Evolutionary conservation across 2,329 filamentous ascomycete genomes (phyloP).

Genomic region (Pseudogymnoascus destructans): DNA sequence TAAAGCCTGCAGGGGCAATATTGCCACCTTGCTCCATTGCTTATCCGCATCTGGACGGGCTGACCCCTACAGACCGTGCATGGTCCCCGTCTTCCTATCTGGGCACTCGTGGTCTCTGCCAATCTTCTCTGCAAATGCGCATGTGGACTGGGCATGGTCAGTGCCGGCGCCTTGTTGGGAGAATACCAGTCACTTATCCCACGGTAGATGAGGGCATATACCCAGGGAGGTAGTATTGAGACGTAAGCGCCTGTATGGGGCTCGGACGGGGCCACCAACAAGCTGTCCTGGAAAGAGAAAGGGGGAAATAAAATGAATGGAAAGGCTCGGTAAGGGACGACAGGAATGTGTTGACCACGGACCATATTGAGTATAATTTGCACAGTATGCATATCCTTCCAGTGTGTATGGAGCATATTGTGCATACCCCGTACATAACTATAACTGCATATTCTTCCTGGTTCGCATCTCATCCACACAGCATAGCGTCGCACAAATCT

Average conservation of each 20-base stretch:
- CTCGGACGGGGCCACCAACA: background rate
- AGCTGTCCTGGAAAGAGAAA: background rate
- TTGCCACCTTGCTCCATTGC: background rate
- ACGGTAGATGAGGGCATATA: background rate
- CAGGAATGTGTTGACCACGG: too few relatives aligned
- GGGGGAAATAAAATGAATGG: background rate
- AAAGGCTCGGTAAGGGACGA: background rate
- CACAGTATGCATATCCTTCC: background rate
- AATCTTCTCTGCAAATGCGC: background rate
- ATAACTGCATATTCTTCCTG: background rate
- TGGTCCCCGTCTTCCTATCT: background rate
- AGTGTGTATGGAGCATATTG: too few relatives aligned
- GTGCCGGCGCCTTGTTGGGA: background rate
- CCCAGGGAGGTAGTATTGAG: background rate
- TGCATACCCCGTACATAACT: constrained; percentile 6
- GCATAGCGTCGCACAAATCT: constrained; percentile 4
- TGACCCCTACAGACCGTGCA: background rate
- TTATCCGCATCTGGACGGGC: background rate
- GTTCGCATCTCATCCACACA: background rate
- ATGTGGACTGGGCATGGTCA: background rate
- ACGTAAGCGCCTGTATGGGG: background rate
- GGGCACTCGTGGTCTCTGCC: background rate
- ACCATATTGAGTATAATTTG: background rate
- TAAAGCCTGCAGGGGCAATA: constrained; percentile 1
- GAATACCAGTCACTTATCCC: background rate